A percentile compares a stretch with the other conserved stretches of the same genome.
phyloP scores from a whole-genome alignment of 2,329 filamentous ascomycete species.

The Fusarium agapanthi region DNA sequence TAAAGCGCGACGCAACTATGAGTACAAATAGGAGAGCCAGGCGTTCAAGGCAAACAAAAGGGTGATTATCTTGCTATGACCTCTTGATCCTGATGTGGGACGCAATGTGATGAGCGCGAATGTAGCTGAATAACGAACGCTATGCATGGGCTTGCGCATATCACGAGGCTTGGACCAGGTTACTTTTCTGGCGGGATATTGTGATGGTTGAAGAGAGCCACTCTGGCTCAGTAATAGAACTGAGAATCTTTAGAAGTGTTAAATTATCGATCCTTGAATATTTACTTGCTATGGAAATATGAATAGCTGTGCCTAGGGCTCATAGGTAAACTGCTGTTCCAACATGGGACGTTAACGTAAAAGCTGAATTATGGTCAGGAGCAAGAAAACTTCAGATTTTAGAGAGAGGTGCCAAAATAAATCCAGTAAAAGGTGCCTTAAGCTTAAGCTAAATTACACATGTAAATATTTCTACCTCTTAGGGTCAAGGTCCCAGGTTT shows the following conservation, averaged over 20 bases:
- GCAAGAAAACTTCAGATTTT: background rate
- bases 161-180: background rate
- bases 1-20: constrained; percentile 72
- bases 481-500: background rate
- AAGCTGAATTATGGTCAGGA: constrained; percentile 30
- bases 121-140: constrained; percentile 1
- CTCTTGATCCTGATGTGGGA: constrained; percentile 27
- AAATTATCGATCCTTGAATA: background rate
- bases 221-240: constrained; percentile 17
- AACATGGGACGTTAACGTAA: constrained; percentile 28
- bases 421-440: background rate
- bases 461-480: background rate
- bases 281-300: background rate
- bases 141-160: background rate
- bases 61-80: constrained; percentile 37
- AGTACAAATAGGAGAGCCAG: constrained; percentile 46
- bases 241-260: constrained; percentile 8
- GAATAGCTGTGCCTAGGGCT: background rate
- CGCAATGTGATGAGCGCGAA: constrained; percentile 16
- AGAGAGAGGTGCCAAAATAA: background rate
- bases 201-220: background rate
- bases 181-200: background rate
- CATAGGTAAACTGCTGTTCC: background rate
- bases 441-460: background rate
- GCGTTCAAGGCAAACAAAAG: constrained; percentile 49